A percentile compares a stretch with the other conserved stretches of the same genome.
These are phyloP conservation scores for Babesia gibsoni DNA, from an alignment of 169 alveolate species.

Conservation along the genomic window DNA sequence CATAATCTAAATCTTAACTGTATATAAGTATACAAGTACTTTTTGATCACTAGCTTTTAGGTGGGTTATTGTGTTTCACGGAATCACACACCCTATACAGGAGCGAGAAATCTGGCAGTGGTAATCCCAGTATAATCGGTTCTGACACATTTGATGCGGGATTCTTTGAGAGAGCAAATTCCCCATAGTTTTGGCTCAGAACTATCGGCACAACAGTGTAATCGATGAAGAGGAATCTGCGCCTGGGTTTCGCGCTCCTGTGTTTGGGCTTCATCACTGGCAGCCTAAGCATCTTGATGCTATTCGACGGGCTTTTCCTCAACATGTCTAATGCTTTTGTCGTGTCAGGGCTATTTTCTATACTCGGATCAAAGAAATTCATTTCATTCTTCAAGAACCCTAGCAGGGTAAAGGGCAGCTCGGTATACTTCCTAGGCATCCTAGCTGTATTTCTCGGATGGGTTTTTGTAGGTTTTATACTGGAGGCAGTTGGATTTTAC, in stretches of 20 bases:
- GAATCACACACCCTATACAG: too few species aligned
- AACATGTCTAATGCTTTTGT: slow-evolving; percentile 59
- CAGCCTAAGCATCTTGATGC: slow-evolving; percentile 53
- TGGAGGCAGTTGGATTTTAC: slow-evolving; percentile 66
- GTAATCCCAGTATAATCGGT: too few species aligned
- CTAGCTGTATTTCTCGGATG: slow-evolving; percentile 37
- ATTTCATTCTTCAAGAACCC: slow-evolving; percentile 58
- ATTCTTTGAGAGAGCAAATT: too few species aligned
- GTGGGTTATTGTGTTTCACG: too few species aligned
- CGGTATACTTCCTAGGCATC: slow-evolving; percentile 58
- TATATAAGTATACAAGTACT: too few species aligned
- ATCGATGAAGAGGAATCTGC: slow-evolving; percentile 52
- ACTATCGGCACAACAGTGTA: background rate
- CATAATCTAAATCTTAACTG: too few species aligned
- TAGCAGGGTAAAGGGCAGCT: slow-evolving; percentile 60
- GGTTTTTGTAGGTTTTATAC: slow-evolving; percentile 56
- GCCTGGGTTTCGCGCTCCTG: slow-evolving; percentile 53
- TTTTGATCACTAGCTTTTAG: too few species aligned
- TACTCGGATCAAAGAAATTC: slow-evolving; percentile 70
- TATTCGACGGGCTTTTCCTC: slow-evolving; percentile 65
- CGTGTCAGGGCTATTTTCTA: slow-evolving; percentile 62
- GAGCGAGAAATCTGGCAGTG: too few species aligned
- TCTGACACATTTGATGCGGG: too few species aligned
- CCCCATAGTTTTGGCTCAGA: too few species aligned
- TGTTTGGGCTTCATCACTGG: slow-evolving; percentile 57